These are phyloP conservation scores for Tricholoma sp. DNA, from an alignment of 768 basidiomycete species.

Conservation along the genomic window DNA sequence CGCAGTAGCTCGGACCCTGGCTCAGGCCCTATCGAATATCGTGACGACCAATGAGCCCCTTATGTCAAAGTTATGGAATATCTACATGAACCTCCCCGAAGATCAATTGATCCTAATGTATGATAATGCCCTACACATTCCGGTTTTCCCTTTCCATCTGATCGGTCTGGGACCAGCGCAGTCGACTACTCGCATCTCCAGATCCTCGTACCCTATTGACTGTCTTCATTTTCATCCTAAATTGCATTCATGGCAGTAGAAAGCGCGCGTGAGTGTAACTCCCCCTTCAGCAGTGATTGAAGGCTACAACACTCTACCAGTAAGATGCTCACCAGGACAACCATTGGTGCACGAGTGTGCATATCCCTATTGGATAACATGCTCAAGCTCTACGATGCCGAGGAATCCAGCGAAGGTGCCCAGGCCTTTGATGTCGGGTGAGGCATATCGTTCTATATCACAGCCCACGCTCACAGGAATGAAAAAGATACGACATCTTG, in stretches of 20 bases:
- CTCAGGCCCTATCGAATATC: conserved; percentile 80
- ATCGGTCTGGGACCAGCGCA: conserved; percentile 22
- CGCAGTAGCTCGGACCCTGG: conserved; percentile 56
- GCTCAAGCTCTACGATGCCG: conserved; percentile 62
- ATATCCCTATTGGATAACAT: conserved; percentile 66
- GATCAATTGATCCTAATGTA: conserved; percentile 75
- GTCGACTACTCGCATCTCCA: conserved; percentile 58
- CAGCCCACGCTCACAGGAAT: conserved; percentile 5
- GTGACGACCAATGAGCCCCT: conserved; percentile 67
- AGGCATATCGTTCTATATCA: conserved; percentile 14
- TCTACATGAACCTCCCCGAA: conserved; percentile 62
- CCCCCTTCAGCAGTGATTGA: background rate
- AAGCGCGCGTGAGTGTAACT: conserved; percentile 46
- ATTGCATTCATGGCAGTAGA: conserved; percentile 57
- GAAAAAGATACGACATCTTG: conserved; percentile 58
- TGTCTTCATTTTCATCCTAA: conserved; percentile 65
- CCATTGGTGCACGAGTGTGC: conserved; percentile 60
- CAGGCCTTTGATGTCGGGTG: conserved; percentile 78
- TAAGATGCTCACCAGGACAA: conserved; percentile 45
- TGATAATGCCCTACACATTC: conserved; percentile 16
- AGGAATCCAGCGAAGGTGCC: conserved; percentile 57
- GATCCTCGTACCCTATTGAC: conserved; percentile 59
- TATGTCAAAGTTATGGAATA: conserved; percentile 55
- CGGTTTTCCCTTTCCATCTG: conserved; percentile 7
- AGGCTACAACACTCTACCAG: conserved; percentile 27